A percentile compares a stretch with the other conserved stretches of the same genome.
phyloP scores from a whole-genome alignment of 805 yeast genomes.

The Pichia deserticola region DNA sequence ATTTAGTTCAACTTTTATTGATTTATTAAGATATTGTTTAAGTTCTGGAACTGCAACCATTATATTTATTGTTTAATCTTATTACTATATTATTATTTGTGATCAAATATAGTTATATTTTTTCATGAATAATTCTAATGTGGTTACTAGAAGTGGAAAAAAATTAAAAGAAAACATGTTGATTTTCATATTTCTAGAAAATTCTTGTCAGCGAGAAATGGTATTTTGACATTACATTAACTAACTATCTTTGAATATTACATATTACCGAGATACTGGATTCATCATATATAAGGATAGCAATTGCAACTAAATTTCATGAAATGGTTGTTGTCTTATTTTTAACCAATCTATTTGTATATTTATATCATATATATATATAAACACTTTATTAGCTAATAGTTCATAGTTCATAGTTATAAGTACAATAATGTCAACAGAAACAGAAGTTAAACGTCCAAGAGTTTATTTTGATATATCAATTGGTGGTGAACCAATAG shows the following conservation, averaged over 20 bases:
- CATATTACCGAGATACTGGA: no score
- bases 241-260: no score
- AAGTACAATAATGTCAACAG: conserved; percentile 5
- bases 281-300: neutral
- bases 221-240: neutral
- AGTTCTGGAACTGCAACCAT: conserved; percentile 32
- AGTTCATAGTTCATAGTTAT: neutral
- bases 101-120: neutral
- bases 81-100: neutral
- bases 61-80: neutral
- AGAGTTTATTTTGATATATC: conserved; percentile 75
- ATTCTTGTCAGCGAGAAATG: neutral
- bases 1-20: conserved; percentile 64
- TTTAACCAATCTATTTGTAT: neutral
- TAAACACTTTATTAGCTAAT: no score
- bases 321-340: no score
- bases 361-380: no score
- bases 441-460: conserved; percentile 25
- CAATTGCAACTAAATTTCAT: no score
- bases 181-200: conserved; percentile 2
- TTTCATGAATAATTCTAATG: neutral
- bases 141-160: neutral
- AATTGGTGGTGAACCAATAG: conserved; percentile 60
- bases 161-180: neutral
- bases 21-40: conserved; percentile 68